Evolutionary conservation across 2,329 filamentous ascomycete genomes (phyloP).

Genomic region (Cercospora citrullina): DNA sequence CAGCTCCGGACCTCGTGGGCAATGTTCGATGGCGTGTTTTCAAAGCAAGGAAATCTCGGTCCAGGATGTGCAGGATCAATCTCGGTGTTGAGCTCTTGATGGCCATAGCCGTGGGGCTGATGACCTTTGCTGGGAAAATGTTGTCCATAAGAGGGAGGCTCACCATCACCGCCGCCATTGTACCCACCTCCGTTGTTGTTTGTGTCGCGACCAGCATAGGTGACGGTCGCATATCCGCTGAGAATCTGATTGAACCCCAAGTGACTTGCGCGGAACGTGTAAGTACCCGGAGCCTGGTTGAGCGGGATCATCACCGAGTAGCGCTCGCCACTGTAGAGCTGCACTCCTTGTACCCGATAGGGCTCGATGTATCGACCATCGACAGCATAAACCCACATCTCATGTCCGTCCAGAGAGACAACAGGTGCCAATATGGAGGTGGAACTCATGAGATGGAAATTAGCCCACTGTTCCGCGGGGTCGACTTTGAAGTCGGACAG

Average conservation of each 20-base stretch:
- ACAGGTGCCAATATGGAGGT: conserved; percentile 17
- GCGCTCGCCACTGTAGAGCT: conserved; percentile 55
- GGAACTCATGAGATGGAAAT: conserved; percentile 21
- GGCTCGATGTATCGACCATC: conserved; percentile 52
- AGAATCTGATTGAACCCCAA: conserved; percentile 18
- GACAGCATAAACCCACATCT: conserved; percentile 25
- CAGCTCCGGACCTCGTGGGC: background rate
- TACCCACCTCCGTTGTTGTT: background rate
- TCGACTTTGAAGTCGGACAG: conserved; percentile 19
- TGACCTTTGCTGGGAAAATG: background rate
- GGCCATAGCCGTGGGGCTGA: background rate
- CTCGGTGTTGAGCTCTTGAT: background rate
- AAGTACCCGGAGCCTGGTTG: conserved; percentile 46
- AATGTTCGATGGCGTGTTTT: background rate
- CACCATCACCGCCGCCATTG: background rate
- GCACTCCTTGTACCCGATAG: conserved; percentile 51
- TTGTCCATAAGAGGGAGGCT: background rate
- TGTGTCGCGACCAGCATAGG: conserved; percentile 2
- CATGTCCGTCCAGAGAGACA: conserved; percentile 23
- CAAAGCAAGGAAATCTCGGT: background rate
- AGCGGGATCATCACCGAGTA: conserved; percentile 55
- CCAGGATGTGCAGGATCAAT: background rate
- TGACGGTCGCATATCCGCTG: conserved; percentile 20
- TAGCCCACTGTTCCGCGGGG: conserved; percentile 21
- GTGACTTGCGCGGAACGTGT: conserved; percentile 18